These are phyloP conservation scores for Rehmannia glutinosa DNA, from an alignment of 257 asterid genomes.

Conservation along the genomic window DNA sequence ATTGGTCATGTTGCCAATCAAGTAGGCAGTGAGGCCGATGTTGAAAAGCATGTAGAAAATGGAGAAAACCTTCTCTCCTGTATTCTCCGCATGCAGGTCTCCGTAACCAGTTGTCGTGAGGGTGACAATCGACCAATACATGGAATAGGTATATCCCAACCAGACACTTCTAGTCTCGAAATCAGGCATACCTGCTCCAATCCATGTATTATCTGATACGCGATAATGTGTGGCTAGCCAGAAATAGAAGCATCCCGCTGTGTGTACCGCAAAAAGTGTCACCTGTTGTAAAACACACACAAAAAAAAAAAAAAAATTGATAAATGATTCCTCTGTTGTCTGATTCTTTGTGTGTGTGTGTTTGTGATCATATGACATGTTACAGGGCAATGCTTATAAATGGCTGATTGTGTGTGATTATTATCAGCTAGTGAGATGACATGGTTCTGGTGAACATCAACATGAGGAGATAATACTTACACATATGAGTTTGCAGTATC, in stretches of 20 bases:
- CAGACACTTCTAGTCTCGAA: constrained; percentile 57
- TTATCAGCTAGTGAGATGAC: too few species aligned
- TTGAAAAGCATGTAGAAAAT: constrained; percentile 92
- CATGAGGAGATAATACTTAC: constrained; percentile 31
- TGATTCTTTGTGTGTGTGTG: not conserved
- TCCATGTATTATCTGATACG: constrained; percentile 54
- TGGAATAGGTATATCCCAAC: constrained; percentile 75
- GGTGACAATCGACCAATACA: constrained; percentile 92
- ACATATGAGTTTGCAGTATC: constrained; percentile 61
- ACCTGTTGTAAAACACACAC: constrained; percentile 42
- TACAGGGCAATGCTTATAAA: not conserved
- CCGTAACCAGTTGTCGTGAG: constrained; percentile 93
- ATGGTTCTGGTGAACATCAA: not conserved
- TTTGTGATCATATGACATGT: not conserved
- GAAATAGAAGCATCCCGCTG: constrained; percentile 86
- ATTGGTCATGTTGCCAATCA: constrained; percentile 95
- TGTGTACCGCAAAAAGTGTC: constrained; percentile 74
- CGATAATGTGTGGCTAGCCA: constrained; percentile 72
- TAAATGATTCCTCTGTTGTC: not conserved
- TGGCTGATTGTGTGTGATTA: too few species aligned
- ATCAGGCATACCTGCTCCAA: constrained; percentile 56
- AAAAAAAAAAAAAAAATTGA: not conserved
- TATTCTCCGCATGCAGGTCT: constrained; percentile 74
- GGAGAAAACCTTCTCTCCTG: constrained; percentile 79
- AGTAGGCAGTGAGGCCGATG: constrained; percentile 88